These are phyloP conservation scores for Colletotrichum nymphaeae DNA, from an alignment of 2,329 filamentous ascomycete species.

Conservation along the genomic window DNA sequence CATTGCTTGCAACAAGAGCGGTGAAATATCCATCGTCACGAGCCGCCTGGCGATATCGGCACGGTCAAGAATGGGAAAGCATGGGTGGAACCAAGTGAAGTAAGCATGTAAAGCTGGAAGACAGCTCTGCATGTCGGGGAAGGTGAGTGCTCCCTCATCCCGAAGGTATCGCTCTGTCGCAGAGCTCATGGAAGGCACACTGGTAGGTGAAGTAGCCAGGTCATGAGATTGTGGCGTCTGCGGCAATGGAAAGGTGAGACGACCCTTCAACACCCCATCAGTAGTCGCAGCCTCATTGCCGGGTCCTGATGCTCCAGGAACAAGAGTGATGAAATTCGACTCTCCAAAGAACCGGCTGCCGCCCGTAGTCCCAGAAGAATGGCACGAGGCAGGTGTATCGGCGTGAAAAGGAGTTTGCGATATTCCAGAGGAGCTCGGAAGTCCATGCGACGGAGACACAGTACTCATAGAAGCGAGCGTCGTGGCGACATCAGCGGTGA, in stretches of 20 bases:
- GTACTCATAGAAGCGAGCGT: constrained; percentile 23
- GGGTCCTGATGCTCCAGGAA: constrained; percentile 21
- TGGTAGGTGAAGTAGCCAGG: constrained; percentile 18
- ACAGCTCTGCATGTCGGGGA: constrained; percentile 36
- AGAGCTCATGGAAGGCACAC: constrained; percentile 34
- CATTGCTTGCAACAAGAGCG: constrained; percentile 62
- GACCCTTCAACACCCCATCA: constrained; percentile 23
- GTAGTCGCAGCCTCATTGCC: constrained; percentile 1
- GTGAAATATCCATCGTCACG: constrained; percentile 55
- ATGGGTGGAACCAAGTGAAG: constrained; percentile 67
- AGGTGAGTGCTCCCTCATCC: constrained; percentile 38
- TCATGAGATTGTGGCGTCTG: constrained; percentile 28
- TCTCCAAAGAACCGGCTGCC: constrained; percentile 49
- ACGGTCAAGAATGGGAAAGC: constrained; percentile 65
- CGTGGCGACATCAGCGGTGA: constrained; percentile 19
- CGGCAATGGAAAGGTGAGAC: constrained; percentile 35
- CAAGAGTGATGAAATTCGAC: constrained; percentile 52
- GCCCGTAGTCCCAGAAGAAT: constrained; percentile 8
- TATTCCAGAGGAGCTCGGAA: background rate
- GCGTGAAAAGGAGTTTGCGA: constrained; percentile 25
- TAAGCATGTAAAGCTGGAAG: constrained; percentile 56
- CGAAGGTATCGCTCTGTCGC: constrained; percentile 37
- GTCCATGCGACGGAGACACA: constrained; percentile 23
- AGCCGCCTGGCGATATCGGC: constrained; percentile 53
- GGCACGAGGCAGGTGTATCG: constrained; percentile 21